phyloP scores from a whole-genome alignment of 164 flowering plant genomes.

The Warburgia ugandensis region DNA sequence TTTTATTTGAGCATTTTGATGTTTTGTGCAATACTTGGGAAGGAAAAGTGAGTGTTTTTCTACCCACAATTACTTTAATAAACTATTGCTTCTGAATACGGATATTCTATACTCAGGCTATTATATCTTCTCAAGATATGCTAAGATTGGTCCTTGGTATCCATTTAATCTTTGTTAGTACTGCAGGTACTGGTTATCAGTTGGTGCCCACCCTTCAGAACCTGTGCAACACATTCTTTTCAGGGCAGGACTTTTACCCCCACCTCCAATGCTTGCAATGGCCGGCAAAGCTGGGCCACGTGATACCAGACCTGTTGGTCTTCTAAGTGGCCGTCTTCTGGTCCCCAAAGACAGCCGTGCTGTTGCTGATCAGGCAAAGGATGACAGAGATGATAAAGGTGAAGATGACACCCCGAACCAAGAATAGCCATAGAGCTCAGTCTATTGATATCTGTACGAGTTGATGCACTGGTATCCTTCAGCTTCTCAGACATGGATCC shows the following conservation, averaged over 20 bases:
- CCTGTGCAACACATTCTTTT: slow-evolving; percentile 28
- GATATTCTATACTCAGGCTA: too few relatives aligned
- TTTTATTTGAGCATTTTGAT: too few relatives aligned
- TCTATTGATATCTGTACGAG: too few relatives aligned
- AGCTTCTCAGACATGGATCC: too few relatives aligned
- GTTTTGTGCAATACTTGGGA: too few relatives aligned
- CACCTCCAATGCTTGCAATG: slow-evolving; percentile 93
- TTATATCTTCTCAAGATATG: too few relatives aligned
- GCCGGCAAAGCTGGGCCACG: slow-evolving; percentile 87
- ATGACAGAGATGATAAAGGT: not conserved
- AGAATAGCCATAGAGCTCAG: too few relatives aligned
- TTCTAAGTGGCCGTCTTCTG: slow-evolving; percentile 60
- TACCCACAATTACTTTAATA: too few relatives aligned
- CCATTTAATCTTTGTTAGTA: not conserved
- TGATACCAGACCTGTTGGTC: slow-evolving; percentile 60
- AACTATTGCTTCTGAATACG: too few relatives aligned
- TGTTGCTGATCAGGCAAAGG: not conserved
- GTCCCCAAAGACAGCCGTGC: slow-evolving; percentile 18
- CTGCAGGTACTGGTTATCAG: slow-evolving; percentile 31
- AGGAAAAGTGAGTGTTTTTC: too few relatives aligned
- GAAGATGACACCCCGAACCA: slow-evolving; percentile 1
- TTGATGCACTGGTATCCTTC: too few relatives aligned
- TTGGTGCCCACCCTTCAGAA: slow-evolving; percentile 36
- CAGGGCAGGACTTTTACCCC: slow-evolving; percentile 44
- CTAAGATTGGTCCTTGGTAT: too few relatives aligned